Conservation (phyloP, 2,329 filamentous ascomycete species). For the Cladobotryum mycophilum region DNA sequence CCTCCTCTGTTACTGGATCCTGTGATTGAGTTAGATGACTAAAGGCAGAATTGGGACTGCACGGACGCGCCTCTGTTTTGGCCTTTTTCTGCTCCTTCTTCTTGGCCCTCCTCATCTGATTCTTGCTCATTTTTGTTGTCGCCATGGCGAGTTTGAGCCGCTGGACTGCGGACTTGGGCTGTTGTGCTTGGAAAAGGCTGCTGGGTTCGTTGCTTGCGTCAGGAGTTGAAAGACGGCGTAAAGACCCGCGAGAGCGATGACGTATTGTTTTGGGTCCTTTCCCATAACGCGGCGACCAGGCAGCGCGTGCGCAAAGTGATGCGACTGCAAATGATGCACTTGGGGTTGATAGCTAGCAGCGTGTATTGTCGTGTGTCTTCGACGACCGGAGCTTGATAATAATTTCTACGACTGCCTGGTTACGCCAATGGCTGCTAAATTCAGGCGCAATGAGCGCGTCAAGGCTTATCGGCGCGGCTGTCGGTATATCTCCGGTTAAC, state of each 20-base stretch:
- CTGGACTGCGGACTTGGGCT: constrained; percentile 21
- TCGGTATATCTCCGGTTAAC: background rate
- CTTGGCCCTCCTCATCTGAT: constrained; percentile 85
- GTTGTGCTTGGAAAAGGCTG: constrained; percentile 21
- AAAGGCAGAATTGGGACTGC: background rate
- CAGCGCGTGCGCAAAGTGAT: constrained; percentile 1
- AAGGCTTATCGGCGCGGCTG: background rate
- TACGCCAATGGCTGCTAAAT: background rate
- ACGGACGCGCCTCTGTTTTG: constrained; percentile 43
- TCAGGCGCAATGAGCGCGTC: background rate
- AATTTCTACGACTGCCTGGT: background rate
- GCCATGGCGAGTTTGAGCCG: constrained; percentile 44
- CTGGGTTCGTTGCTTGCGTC: constrained; percentile 28
- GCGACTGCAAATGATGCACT: background rate
- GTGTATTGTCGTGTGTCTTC: background rate
- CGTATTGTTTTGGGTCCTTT: constrained; percentile 33
- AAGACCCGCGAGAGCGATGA: constrained; percentile 26
- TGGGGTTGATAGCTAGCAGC: background rate
- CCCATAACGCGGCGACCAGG: constrained; percentile 22
- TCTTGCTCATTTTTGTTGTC: constrained; percentile 76
- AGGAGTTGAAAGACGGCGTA: constrained; percentile 33
- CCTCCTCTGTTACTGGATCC: background rate
- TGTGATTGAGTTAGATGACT: background rate
- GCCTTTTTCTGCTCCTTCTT: constrained; percentile 86
- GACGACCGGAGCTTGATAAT: background rate